Conservation (phyloP, 1,284 basidiomycete genomes). For the Puccinia horiana region DNA sequence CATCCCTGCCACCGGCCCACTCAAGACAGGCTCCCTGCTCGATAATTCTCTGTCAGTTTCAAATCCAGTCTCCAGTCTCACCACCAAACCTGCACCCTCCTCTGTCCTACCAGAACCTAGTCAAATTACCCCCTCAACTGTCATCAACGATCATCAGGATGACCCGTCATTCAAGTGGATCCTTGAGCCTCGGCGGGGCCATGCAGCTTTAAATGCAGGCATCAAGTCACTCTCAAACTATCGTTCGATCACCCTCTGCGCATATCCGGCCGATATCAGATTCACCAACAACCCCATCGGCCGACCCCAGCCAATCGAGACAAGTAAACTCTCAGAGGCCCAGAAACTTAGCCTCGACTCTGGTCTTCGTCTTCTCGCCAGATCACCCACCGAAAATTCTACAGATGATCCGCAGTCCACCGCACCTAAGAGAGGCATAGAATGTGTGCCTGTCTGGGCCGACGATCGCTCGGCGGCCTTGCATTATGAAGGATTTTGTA, state of each 20-base stretch:
- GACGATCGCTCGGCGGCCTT: conserved; percentile 86
- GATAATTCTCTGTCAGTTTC: neutral
- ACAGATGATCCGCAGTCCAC: conserved; percentile 64
- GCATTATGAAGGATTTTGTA: conserved; percentile 93
- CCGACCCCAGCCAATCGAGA: conserved; percentile 50
- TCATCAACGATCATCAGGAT: neutral
- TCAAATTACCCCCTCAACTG: neutral
- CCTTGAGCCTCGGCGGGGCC: conserved; percentile 78
- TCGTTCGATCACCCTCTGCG: conserved; percentile 86
- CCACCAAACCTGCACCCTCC: neutral
- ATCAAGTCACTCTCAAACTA: conserved; percentile 78
- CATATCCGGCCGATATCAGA: conserved; percentile 86
- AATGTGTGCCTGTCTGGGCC: conserved; percentile 87
- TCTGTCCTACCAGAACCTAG: neutral
- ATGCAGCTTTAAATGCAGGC: conserved; percentile 92
- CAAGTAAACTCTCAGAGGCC: conserved; percentile 58
- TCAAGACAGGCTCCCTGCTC: conserved; percentile 8
- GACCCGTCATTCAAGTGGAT: conserved; percentile 66
- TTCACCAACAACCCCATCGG: conserved; percentile 55
- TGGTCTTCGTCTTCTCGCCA: conserved; percentile 54
- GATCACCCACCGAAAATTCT: conserved; percentile 55
- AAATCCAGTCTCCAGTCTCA: neutral
- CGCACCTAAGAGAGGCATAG: conserved; percentile 61
- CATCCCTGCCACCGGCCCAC: neutral
- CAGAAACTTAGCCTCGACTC: conserved; percentile 66